phyloP scores from a whole-genome alignment of 2,329 filamentous ascomycete genomes.

The Ophiostoma himal-ulmi region DNA sequence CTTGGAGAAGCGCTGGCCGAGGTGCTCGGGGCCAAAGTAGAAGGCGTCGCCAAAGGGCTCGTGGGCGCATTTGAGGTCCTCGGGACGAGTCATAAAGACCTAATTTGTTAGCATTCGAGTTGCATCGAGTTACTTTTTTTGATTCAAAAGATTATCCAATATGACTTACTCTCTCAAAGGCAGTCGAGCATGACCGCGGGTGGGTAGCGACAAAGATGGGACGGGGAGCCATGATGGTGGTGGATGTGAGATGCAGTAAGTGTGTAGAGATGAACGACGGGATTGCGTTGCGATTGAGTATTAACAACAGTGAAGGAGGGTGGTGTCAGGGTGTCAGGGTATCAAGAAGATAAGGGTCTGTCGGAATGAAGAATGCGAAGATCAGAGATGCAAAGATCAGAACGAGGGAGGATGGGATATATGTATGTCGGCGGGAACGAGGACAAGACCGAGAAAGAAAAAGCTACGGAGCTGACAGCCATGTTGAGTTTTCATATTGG shows the following conservation, averaged over 20 bases:
- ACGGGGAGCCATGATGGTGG: not conserved
- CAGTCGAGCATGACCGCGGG: constrained; percentile 90
- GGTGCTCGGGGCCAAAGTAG: constrained; percentile 87
- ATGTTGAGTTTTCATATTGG: not conserved
- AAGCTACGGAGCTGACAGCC: not conserved
- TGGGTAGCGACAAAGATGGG: constrained; percentile 92
- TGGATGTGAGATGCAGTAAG: not conserved
- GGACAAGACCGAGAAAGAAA: not conserved
- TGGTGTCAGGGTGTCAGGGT: not conserved
- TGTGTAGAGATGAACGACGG: not conserved
- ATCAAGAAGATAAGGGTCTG: not conserved
- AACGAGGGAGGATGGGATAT: not conserved
- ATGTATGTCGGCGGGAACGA: not conserved
- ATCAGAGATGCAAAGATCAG: not conserved
- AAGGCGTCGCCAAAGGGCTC: constrained; percentile 97
- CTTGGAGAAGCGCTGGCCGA: constrained; percentile 70
- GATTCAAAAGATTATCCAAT: not conserved
- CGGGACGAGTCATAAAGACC: constrained; percentile 94
- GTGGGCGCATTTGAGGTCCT: constrained; percentile 76
- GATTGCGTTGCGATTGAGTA: not conserved
- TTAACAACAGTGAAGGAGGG: not conserved
- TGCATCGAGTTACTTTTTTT: not conserved
- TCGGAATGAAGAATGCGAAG: not conserved
- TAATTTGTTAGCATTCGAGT: constrained; percentile 33
- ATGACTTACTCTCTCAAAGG: constrained; percentile 77